A percentile compares a stretch with the other conserved stretches of the same genome.
These are phyloP conservation scores for Tolypocladium capitatum DNA, from an alignment of 2,329 filamentous ascomycete genomes.

Conservation along the genomic window DNA sequence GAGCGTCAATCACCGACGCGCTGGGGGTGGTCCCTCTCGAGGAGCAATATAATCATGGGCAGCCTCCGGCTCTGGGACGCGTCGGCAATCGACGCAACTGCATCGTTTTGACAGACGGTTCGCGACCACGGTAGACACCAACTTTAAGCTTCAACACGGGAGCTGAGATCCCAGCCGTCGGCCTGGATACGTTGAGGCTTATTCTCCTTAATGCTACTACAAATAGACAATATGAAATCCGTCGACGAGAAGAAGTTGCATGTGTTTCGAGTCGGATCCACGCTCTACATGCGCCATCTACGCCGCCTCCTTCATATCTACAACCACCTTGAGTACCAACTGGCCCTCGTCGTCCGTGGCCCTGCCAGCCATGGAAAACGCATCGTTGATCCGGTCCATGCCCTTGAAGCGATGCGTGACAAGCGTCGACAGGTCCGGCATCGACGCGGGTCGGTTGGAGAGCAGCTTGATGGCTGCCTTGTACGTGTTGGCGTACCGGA, in stretches of 20 bases:
- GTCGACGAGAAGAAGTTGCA: neutral
- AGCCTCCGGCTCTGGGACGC: neutral
- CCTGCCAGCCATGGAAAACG: slow-evolving; percentile 60
- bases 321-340: slow-evolving; percentile 62
- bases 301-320: slow-evolving; percentile 26
- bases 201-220: neutral
- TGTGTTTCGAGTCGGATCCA: neutral
- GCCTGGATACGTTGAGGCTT: slow-evolving; percentile 35
- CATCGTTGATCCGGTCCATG: slow-evolving; percentile 47
- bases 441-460: slow-evolving; percentile 30
- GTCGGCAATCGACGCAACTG: neutral
- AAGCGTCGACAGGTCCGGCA: slow-evolving; percentile 54
- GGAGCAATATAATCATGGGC: neutral
- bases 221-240: neutral
- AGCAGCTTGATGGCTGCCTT: slow-evolving; percentile 38
- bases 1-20: slow-evolving; percentile 5
- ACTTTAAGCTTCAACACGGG: slow-evolving; percentile 56
- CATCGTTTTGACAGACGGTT: neutral
- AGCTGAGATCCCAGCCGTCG: slow-evolving; percentile 47
- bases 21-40: neutral
- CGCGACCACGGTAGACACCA: slow-evolving; percentile 7
- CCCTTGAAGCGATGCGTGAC: slow-evolving; percentile 60
- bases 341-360: slow-evolving; percentile 57
- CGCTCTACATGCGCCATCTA: neutral
- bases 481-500: slow-evolving; percentile 67